Base-by-base conservation (phyloP, 306 rosid species). In the Citrullus amarus region DNA sequence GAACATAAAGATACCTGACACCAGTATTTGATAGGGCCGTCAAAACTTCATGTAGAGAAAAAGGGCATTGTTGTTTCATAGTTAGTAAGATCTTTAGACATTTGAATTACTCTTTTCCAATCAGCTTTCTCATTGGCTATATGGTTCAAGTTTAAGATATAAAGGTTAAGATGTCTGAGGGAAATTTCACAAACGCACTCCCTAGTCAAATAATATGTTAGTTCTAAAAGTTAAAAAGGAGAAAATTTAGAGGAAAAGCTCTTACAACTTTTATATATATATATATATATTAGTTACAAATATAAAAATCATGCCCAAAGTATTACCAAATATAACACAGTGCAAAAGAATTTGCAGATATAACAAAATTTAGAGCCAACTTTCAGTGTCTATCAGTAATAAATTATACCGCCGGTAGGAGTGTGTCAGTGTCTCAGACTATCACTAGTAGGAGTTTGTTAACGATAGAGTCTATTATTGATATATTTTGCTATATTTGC, bases 1-100 rank as follows among this genome's bases (percentile, higher is more conserved):
- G 90, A 79, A 96, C 90, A 48, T 87, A 92, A 9, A 96, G 90
- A 85, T 96, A 96, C 90, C 99, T 95, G 59, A 9, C 51, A 38
- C 28, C 58, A 9, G 30, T 9, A 72, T 20, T 28, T 72, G 60
- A 6, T 72, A 3, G 16, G 78, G 28, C 18, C 77, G 44, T 16
- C 77, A 54, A 14, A 53, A 9, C 16, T 74, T 56, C 10, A 32
- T 12, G 53, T 34, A 17, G 3, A 74, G 32, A 53, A 53, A 53
- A 74, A 32, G 48, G 62, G 12, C 15, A 53, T 25, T 32, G 30
- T 32, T 54, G 78, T 50, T 72, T 72, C 57, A 44, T 70, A 7
- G 56, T 13, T 13, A 36, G 22, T 70, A 70, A 44, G 56, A 13
- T 70, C 1, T 20, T 25, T 4, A 22, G 9, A 25, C 38, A 44